phyloP scores from a whole-genome alignment of 768 basidiomycete species.

The Megacollybia marginata region DNA sequence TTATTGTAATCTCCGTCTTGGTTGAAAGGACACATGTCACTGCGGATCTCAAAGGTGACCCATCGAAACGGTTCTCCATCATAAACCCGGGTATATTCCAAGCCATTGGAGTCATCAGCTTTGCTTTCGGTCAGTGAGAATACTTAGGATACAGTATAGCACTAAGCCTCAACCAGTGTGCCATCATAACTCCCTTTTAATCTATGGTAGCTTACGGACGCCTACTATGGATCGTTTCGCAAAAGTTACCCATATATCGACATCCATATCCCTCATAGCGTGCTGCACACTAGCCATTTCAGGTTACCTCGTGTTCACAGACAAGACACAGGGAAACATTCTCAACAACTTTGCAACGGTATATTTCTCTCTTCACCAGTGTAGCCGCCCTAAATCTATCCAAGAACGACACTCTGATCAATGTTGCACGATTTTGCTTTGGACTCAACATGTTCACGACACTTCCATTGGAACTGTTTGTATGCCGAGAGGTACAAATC shows the following conservation, averaged over 20 bases:
- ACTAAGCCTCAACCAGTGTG: conserved; percentile 46
- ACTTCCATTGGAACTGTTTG: conserved; percentile 90
- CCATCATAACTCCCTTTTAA: conserved; percentile 95
- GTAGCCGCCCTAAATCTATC: neutral
- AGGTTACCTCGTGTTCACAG: conserved; percentile 83
- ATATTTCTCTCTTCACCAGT: conserved; percentile 12
- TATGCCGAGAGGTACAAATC: conserved; percentile 79
- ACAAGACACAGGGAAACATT: conserved; percentile 92
- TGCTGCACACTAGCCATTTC: conserved; percentile 81
- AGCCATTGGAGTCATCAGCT: conserved; percentile 96
- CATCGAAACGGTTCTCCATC: conserved; percentile 65
- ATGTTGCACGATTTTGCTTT: conserved; percentile 90
- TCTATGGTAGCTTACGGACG: conserved; percentile 88
- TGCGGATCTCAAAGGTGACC: conserved; percentile 69
- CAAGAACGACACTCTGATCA: conserved; percentile 82
- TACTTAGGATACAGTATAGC: no score
- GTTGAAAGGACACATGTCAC: conserved; percentile 75
- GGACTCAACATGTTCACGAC: conserved; percentile 98
- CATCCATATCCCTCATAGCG: conserved; percentile 73
- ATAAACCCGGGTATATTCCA: conserved; percentile 81
- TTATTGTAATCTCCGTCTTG: conserved; percentile 84
- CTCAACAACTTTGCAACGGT: conserved; percentile 89
- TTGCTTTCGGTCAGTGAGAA: conserved; percentile 58
- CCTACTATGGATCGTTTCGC: conserved; percentile 94
- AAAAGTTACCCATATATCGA: conserved; percentile 88